A percentile compares a stretch with the other conserved stretches of the same genome.
Conservation (phyloP, 441 rosid species). For the Populus hybrid region DNA sequence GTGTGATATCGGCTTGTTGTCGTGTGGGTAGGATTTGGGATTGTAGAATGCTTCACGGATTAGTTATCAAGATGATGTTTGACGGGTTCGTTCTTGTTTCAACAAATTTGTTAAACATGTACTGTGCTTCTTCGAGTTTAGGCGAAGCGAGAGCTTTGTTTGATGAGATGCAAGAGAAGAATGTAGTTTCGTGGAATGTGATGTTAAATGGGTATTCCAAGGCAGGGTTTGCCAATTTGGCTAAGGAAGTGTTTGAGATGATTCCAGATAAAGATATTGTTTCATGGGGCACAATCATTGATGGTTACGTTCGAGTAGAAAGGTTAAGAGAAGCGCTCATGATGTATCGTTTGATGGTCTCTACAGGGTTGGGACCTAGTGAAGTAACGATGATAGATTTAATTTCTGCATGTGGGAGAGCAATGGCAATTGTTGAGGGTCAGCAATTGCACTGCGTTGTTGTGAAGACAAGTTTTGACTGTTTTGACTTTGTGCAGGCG, state of each 20-base stretch:
- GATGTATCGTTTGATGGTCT: conserved; percentile 50
- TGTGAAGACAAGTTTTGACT: conserved; percentile 58
- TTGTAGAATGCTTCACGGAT: conserved; percentile 61
- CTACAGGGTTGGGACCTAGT: conserved; percentile 43
- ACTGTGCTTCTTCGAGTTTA: conserved; percentile 52
- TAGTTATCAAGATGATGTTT: conserved; percentile 48
- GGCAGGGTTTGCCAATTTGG: conserved; percentile 54
- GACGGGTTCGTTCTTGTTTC: conserved; percentile 49
- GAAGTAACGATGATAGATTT: conserved; percentile 73
- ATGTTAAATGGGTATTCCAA: conserved; percentile 83
- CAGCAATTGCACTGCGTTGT: conserved; percentile 55
- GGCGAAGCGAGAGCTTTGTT: conserved; percentile 58
- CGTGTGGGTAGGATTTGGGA: conserved; percentile 53
- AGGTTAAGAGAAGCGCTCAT: conserved; percentile 54
- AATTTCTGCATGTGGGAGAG: conserved; percentile 65
- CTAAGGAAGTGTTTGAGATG: conserved; percentile 52
- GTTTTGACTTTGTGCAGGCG: conserved; percentile 63
- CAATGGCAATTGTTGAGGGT: conserved; percentile 36
- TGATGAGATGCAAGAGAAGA: conserved; percentile 62
- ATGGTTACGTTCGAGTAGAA: conserved; percentile 52
- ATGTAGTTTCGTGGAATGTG: conserved; percentile 74
- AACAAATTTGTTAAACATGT: conserved; percentile 66
- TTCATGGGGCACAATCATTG: conserved; percentile 74
- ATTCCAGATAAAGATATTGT: conserved; percentile 63
- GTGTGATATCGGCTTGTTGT: conserved; percentile 53